These are phyloP conservation scores for Saccharomyces pastorianus DNA, from an alignment of 1,139 yeast genomes.

Conservation along the genomic window DNA sequence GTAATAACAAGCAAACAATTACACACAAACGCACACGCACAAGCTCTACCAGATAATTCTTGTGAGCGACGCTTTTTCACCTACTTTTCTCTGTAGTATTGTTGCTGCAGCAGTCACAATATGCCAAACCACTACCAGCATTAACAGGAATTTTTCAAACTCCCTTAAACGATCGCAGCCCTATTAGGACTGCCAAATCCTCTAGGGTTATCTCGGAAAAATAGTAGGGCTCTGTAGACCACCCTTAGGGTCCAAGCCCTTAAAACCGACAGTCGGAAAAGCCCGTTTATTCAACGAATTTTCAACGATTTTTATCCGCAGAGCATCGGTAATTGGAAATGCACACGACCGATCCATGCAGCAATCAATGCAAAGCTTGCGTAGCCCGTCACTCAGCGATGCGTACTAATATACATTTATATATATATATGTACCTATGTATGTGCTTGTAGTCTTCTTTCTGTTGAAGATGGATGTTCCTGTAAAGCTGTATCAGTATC, in stretches of 20 bases:
- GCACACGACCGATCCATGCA: slow-evolving; percentile 1
- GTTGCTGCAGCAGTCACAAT: neutral
- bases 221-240: neutral
- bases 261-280: slow-evolving; percentile 1
- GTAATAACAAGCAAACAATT: neutral
- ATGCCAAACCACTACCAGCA: neutral
- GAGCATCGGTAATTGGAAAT: neutral
- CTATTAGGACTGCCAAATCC: neutral
- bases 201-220: neutral
- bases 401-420: too few species aligned
- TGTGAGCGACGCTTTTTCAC: neutral
- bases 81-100: neutral
- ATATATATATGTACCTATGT: neutral
- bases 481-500: neutral
- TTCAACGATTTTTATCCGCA: neutral
- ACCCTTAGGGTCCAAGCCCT: slow-evolving; percentile 4
- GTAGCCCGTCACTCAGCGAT: neutral
- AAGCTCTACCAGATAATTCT: neutral
- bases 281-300: neutral
- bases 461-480: neutral
- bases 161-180: neutral
- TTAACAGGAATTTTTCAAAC: neutral
- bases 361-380: neutral
- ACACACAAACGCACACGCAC: neutral
- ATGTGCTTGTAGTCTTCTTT: neutral